These are phyloP conservation scores for Xylariaceae sp. DNA, from an alignment of 2,329 filamentous ascomycete genomes.

Conservation along the genomic window DNA sequence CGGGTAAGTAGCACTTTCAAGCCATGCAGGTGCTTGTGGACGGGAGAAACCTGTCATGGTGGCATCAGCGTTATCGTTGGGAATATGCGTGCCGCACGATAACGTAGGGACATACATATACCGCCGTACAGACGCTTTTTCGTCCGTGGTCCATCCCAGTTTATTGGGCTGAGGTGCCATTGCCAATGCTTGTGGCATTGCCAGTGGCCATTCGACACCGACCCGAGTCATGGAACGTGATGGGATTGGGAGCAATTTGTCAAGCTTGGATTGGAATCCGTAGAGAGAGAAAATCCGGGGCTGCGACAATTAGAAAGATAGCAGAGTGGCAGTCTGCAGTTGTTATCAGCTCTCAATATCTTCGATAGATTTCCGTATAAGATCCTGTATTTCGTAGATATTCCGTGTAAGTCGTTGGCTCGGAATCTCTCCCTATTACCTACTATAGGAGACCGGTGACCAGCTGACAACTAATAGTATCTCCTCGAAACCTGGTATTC, in stretches of 20 bases:
- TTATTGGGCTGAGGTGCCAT: constrained; percentile 2
- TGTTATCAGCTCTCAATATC: not conserved
- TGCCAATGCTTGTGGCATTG: too few species aligned
- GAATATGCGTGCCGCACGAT: not conserved
- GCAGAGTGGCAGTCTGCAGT: not conserved
- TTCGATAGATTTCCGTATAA: not conserved
- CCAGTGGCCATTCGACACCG: constrained; percentile 6
- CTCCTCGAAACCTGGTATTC: not conserved
- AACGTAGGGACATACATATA: not conserved
- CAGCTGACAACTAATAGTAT: not conserved
- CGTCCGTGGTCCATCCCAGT: not conserved
- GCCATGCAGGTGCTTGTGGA: constrained; percentile 1
- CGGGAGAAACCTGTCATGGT: constrained; percentile 10
- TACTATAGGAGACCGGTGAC: not conserved
- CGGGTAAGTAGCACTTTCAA: too few species aligned
- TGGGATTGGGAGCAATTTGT: constrained; percentile 2
- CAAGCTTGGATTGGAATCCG: not conserved
- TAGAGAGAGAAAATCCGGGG: not conserved
- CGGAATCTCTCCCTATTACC: not conserved
- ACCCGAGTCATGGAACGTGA: not conserved
- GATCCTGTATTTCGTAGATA: not conserved
- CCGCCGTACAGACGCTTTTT: not conserved
- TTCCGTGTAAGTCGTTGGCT: not conserved
- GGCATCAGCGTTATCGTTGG: constrained; percentile 12
- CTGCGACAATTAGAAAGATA: not conserved